These are phyloP conservation scores for Nemania sp. DNA, from an alignment of 2,329 filamentous ascomycete species.

Conservation along the genomic window DNA sequence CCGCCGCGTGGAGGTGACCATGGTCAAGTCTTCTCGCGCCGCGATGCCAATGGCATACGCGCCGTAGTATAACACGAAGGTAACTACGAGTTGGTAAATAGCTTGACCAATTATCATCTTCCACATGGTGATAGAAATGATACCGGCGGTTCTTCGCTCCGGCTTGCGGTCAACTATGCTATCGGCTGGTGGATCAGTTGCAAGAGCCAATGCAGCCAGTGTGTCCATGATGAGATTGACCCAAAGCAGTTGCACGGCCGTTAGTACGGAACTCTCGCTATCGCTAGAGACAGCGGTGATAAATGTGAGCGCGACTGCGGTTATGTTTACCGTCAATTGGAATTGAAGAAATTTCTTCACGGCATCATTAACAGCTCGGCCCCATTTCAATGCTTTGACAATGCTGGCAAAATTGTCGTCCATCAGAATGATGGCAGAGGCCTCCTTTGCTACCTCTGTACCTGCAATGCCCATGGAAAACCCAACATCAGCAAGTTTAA, in stretches of 20 bases:
- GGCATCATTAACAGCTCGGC: slow-evolving; percentile 74
- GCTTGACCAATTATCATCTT: slow-evolving; percentile 98
- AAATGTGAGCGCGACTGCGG: slow-evolving; percentile 84
- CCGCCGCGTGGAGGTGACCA: slow-evolving; percentile 51
- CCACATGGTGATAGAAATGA: slow-evolving; percentile 93
- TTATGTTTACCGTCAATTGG: slow-evolving; percentile 87
- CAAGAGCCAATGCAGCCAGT: slow-evolving; percentile 83
- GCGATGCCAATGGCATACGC: slow-evolving; percentile 59
- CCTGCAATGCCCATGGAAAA: slow-evolving; percentile 86
- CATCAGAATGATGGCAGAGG: slow-evolving; percentile 84
- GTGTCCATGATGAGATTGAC: slow-evolving; percentile 98
- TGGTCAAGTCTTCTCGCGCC: slow-evolving; percentile 37
- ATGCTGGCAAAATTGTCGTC: slow-evolving; percentile 89
- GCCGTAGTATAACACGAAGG: slow-evolving; percentile 83
- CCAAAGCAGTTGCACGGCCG: slow-evolving; percentile 90
- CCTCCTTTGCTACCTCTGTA: slow-evolving; percentile 83
- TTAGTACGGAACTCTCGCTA: slow-evolving; percentile 75
- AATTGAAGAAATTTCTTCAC: slow-evolving; percentile 78
- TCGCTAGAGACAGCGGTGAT: slow-evolving; percentile 77
- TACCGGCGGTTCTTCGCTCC: slow-evolving; percentile 58
- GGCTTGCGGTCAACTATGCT: slow-evolving; percentile 78
- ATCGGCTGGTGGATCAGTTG: slow-evolving; percentile 85
- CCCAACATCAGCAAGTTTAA: slow-evolving; percentile 80
- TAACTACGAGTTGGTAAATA: slow-evolving; percentile 80
- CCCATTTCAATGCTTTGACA: slow-evolving; percentile 81